Evolutionary conservation across 306 rosid species (phyloP).

Genomic region (Pueraria montana): DNA sequence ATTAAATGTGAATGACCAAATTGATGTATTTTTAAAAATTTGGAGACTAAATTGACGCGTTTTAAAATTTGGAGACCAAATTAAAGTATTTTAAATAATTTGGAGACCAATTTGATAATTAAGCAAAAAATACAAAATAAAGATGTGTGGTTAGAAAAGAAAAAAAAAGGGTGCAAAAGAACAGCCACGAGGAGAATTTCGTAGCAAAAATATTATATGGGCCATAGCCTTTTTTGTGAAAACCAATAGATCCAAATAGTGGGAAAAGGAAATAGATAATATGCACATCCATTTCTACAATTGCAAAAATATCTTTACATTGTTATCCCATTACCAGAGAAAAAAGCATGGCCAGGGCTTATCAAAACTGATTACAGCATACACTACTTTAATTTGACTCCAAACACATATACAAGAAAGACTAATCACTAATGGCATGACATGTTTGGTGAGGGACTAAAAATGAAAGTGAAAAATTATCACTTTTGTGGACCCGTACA

Average conservation of each 20-base stretch:
- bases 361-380: conserved; percentile 47
- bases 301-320: conserved; percentile 39
- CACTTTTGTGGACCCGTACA: conserved; percentile 1
- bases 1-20: too few species aligned
- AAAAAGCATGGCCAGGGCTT: conserved; percentile 50
- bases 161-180: background rate
- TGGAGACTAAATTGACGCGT: too few species aligned
- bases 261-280: background rate
- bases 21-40: too few species aligned
- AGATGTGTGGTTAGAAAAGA: too few species aligned
- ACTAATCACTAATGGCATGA: conserved; percentile 14
- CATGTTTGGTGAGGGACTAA: background rate
- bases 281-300: conserved; percentile 15
- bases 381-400: conserved; percentile 28
- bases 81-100: too few species aligned
- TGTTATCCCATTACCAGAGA: conserved; percentile 45
- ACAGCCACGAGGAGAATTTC: background rate
- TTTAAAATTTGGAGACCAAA: too few species aligned
- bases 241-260: background rate
- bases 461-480: conserved; percentile 20
- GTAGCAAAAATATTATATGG: background rate
- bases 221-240: background rate
- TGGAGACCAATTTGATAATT: too few species aligned
- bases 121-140: too few species aligned
- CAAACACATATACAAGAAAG: conserved; percentile 31